Evolutionary conservation across 495 filamentous ascomycete species (phyloP).

Genomic region (Tuber borchii): DNA sequence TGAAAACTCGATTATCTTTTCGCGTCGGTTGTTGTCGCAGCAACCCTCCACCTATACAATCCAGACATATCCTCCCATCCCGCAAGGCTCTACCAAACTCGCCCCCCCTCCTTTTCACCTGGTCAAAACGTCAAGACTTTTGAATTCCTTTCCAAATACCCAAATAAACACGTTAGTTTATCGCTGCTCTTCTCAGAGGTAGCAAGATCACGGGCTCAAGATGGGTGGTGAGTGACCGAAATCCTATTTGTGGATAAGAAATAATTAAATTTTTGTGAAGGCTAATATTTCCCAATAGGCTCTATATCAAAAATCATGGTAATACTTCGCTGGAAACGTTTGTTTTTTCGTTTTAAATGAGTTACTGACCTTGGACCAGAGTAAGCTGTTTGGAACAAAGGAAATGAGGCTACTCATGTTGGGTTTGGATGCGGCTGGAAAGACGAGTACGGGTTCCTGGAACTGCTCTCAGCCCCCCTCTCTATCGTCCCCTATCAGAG

Average conservation of each 20-base stretch:
- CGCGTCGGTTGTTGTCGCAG: constrained; percentile 25
- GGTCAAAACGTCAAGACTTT: constrained; percentile 12
- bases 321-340: constrained; percentile 13
- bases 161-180: constrained; percentile 4
- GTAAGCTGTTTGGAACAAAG: constrained; percentile 94
- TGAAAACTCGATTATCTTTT: constrained; percentile 3
- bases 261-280: constrained; percentile 11
- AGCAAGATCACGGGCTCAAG: constrained; percentile 25
- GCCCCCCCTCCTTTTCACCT: constrained; percentile 33
- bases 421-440: constrained; percentile 93
- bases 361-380: constrained; percentile 21
- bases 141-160: constrained; percentile 13
- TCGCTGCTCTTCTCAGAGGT: constrained; percentile 6
- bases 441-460: constrained; percentile 63
- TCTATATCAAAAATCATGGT: constrained; percentile 41
- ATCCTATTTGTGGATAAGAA: constrained; percentile 10
- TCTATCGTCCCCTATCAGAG: constrained; percentile 22
- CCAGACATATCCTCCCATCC: constrained; percentile 13
- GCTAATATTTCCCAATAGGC: constrained; percentile 29
- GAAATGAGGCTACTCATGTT: constrained; percentile 98
- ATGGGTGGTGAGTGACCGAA: constrained; percentile 30
- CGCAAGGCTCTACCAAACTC: constrained; percentile 23
- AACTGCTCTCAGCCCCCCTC: background rate
- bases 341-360: constrained; percentile 10
- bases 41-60: constrained; percentile 19